phyloP scores from a whole-genome alignment of 192 early-diverging fungal species.

The Borealophlyctis nickersoniae region DNA sequence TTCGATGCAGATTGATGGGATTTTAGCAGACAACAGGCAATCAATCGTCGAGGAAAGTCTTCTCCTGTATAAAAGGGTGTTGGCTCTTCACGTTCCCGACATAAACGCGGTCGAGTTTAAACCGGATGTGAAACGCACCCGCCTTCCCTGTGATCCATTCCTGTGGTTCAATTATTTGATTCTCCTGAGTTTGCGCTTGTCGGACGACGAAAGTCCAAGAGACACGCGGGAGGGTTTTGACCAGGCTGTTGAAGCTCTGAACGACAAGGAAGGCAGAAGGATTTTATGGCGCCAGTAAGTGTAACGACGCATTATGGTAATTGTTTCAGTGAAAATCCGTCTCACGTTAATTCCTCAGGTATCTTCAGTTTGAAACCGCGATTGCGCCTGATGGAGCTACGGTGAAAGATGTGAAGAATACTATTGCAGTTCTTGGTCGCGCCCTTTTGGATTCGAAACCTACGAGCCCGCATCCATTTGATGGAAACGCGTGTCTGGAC shows the following conservation, averaged over 20 bases:
- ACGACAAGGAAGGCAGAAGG: slow-evolving; percentile 6
- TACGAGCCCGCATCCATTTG: background rate
- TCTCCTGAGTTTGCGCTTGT: background rate
- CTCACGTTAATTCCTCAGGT: background rate
- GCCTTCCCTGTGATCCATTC: slow-evolving; percentile 3
- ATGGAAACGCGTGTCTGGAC: background rate
- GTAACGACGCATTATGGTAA: too few relatives aligned
- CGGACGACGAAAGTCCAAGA: background rate
- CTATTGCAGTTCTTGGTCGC: background rate
- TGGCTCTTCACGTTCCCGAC: slow-evolving; percentile 1
- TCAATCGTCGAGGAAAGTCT: slow-evolving; percentile 6
- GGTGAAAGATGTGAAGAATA: background rate
- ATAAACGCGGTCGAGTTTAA: slow-evolving; percentile 10
- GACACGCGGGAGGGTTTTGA: slow-evolving; percentile 2
- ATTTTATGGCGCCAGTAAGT: slow-evolving; percentile 24
- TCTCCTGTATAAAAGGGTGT: slow-evolving; percentile 8
- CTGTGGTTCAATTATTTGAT: slow-evolving; percentile 27
- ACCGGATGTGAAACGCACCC: slow-evolving; percentile 2
- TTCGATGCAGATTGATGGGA: slow-evolving; percentile 4
- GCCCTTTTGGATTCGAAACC: background rate
- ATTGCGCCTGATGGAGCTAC: background rate
- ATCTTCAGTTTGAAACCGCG: background rate
- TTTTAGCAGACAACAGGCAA: background rate
- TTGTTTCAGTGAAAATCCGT: background rate
- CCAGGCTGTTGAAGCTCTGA: slow-evolving; percentile 18